These are phyloP conservation scores for Calonectria pseudoturangicola DNA, from an alignment of 2,329 filamentous ascomycete genomes.

Conservation along the genomic window DNA sequence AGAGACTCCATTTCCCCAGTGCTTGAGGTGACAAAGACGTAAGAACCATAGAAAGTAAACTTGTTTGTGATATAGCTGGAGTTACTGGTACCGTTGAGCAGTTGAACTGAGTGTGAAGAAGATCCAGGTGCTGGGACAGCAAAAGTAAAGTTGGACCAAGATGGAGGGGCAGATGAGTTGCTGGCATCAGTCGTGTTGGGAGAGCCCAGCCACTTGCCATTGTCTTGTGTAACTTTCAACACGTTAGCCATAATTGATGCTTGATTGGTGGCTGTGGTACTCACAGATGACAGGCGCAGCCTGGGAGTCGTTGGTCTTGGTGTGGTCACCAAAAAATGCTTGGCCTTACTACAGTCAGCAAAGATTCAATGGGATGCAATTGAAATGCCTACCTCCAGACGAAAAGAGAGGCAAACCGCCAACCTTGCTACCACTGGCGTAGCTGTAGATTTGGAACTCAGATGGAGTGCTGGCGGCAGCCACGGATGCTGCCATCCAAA, in stretches of 20 bases:
- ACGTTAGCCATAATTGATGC: neutral
- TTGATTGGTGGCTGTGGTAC: neutral
- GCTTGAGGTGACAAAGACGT: constrained; percentile 31
- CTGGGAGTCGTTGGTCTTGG: constrained; percentile 23
- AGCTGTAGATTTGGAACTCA: constrained; percentile 30
- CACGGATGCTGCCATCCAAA: neutral
- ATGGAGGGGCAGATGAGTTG: constrained; percentile 15
- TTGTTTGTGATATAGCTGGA: constrained; percentile 12
- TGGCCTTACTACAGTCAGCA: constrained; percentile 21
- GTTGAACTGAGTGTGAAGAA: constrained; percentile 32
- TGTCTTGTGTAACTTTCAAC: constrained; percentile 16
- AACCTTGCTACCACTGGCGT: constrained; percentile 20
- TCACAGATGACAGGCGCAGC: constrained; percentile 39
- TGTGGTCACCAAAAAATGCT: constrained; percentile 36
- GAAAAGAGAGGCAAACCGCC: constrained; percentile 29
- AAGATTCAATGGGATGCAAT: no score
- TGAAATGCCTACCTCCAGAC: constrained; percentile 24
- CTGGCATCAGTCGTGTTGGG: constrained; percentile 34
- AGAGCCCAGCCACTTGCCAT: constrained; percentile 31
- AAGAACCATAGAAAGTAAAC: constrained; percentile 37
- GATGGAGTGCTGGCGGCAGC: neutral
- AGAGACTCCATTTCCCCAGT: constrained; percentile 32
- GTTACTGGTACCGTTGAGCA: constrained; percentile 29
- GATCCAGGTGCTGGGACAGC: constrained; percentile 34
- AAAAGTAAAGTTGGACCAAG: constrained; percentile 37